Conservation (phyloP, 805 yeast genomes). For the Candida germanica region DNA sequence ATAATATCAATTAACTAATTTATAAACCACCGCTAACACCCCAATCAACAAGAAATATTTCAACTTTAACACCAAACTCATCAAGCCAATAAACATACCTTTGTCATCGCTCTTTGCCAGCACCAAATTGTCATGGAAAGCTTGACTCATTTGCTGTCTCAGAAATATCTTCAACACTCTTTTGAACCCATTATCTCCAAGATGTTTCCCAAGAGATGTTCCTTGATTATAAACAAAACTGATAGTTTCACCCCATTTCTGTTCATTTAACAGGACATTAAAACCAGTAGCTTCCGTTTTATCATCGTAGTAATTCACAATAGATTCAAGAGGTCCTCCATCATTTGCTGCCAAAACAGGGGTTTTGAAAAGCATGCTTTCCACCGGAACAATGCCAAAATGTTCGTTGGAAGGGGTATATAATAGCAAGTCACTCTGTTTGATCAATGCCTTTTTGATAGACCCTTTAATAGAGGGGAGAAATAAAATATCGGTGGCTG, state of each 20-base stretch:
- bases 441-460: slow-evolving; percentile 59
- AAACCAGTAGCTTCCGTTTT: slow-evolving; percentile 57
- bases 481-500: slow-evolving; percentile 55
- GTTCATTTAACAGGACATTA: slow-evolving; percentile 46
- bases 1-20: too few species aligned
- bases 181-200: slow-evolving; percentile 35
- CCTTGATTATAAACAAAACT: slow-evolving; percentile 30
- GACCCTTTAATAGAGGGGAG: slow-evolving; percentile 74
- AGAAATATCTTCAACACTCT: slow-evolving; percentile 42
- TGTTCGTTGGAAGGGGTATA: slow-evolving; percentile 94
- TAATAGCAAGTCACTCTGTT: slow-evolving; percentile 55
- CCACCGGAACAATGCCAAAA: slow-evolving; percentile 96
- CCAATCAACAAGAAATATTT: neutral
- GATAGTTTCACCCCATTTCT: slow-evolving; percentile 55
- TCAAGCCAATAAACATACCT: slow-evolving; percentile 1
- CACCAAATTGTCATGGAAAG: slow-evolving; percentile 20
- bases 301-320: slow-evolving; percentile 36
- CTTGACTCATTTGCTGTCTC: slow-evolving; percentile 42
- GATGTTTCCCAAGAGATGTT: slow-evolving; percentile 13
- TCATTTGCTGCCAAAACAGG: slow-evolving; percentile 83
- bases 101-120: slow-evolving; percentile 1
- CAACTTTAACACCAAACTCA: neutral
- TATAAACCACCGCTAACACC: neutral
- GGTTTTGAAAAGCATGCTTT: slow-evolving; percentile 81
- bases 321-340: slow-evolving; percentile 92